These are phyloP conservation scores for Halophytophthora polymorphica DNA, from an alignment of 352 stramenopile genomes.

Conservation along the genomic window DNA sequence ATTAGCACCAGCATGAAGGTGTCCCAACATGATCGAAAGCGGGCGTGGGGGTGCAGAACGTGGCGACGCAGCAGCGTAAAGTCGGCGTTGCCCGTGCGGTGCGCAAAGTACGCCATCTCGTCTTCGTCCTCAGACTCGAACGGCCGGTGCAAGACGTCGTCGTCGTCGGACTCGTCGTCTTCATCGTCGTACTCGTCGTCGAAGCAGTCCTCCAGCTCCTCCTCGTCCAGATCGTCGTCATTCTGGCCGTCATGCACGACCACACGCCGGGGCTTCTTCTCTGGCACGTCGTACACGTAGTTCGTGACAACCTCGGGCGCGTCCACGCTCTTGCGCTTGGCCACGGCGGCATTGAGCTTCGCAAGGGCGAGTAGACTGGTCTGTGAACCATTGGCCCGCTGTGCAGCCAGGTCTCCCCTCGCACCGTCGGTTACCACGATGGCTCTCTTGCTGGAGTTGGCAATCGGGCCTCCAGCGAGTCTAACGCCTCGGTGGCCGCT, in stretches of 20 bases:
- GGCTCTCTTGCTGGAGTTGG: no score
- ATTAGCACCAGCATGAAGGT: conserved; percentile 47
- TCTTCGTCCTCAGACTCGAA: conserved; percentile 46
- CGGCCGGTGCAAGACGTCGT: conserved; percentile 9
- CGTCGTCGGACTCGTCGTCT: conserved; percentile 8
- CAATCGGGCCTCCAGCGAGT: no score
- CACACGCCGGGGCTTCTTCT: conserved; percentile 19
- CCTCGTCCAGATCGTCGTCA: conserved; percentile 8
- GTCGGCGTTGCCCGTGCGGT: conserved; percentile 36
- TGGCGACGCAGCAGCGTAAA: conserved; percentile 45
- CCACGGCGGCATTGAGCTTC: conserved; percentile 12
- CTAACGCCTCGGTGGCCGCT: no score
- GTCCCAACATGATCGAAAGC: conserved; percentile 57
- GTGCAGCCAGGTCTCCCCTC: no score
- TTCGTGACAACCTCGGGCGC: conserved; percentile 25
- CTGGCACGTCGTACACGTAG: conserved; percentile 26
- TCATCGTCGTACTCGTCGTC: conserved; percentile 17
- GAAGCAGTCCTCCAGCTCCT: conserved; percentile 10
- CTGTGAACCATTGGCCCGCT: no score
- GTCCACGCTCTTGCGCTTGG: conserved; percentile 8
- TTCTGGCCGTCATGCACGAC: not conserved
- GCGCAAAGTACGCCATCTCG: conserved; percentile 64
- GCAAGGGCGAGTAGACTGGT: conserved; percentile 4
- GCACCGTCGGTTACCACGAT: no score
- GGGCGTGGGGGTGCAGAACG: conserved; percentile 67